Conservation (phyloP, 768 basidiomycete species). For the Asterophora parasitica region DNA sequence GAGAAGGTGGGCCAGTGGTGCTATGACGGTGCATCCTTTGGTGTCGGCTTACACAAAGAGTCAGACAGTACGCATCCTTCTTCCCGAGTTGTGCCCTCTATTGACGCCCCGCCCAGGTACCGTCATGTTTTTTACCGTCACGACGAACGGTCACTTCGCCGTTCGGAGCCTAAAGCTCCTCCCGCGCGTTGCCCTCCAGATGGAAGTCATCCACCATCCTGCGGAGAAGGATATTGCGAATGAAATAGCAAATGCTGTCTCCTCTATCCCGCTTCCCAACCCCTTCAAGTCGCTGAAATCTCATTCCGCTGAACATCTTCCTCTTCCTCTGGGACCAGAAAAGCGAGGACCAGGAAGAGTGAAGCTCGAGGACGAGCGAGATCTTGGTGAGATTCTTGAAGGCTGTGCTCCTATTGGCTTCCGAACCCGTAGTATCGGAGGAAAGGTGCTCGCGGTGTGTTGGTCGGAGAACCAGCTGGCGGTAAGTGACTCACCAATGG, state of each 20-base stretch:
- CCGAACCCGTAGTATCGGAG: conserved; percentile 21
- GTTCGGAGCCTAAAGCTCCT: conserved; percentile 35
- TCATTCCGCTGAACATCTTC: conserved; percentile 44
- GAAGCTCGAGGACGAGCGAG: conserved; percentile 26
- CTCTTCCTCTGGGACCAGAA: conserved; percentile 16
- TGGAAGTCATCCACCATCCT: conserved; percentile 12
- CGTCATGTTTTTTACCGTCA: conserved; percentile 37
- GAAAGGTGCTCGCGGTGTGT: conserved; percentile 33
- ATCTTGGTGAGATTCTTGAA: conserved; percentile 29
- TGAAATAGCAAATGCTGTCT: conserved; percentile 1
- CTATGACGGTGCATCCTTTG: conserved; percentile 42
- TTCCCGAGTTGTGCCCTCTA: not conserved
- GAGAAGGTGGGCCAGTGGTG: conserved; percentile 51
- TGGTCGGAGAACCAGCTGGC: conserved; percentile 44
- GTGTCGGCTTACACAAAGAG: conserved; percentile 42
- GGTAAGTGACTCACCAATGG: conserved; percentile 24
- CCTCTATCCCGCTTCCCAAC: conserved; percentile 49
- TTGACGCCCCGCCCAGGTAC: conserved; percentile 23
- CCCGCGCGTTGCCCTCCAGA: conserved; percentile 17
- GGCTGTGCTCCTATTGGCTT: conserved; percentile 23
- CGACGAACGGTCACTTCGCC: conserved; percentile 40
- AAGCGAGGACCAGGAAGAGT: conserved; percentile 23
- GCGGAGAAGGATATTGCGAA: conserved; percentile 26
- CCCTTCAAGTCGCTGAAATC: conserved; percentile 55
- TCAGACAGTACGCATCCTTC: conserved; percentile 37